Base-by-base conservation (phyloP, 768 basidiomycete species). In the Tephrocybe sp. region DNA sequence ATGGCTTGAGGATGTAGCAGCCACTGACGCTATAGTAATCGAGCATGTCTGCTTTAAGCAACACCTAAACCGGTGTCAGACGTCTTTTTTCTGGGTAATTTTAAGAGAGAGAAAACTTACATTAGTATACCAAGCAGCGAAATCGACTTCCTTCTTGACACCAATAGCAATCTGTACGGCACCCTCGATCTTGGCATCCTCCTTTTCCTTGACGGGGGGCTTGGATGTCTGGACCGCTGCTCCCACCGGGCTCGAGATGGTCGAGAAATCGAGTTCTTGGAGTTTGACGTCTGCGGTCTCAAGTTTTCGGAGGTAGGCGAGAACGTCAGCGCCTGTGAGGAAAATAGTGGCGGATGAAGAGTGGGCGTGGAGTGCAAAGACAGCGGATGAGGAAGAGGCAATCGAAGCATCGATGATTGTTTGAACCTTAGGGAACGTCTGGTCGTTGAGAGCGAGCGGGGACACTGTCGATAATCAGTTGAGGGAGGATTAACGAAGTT, bases 11-110 rank as follows among this genome's bases (percentile, higher is more conserved):
- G 67, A 98, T 97, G 71, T 99, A 99, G 65, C 97, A 99, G 13
- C 97, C 97, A 54, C 92, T 94, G 67, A 99, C 93, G 68, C 84
- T 95, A 75, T 99, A 98, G 71, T 98, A 99, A 62, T 99, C 97
- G 47, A 99, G 71, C 97, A 99, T 99, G 58, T 99, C 95, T 4
- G 94, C 89, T 75, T 98, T 98, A 70, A 98, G 74, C 55, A 99
- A 75, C n/a, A 97, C 94, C 93, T 96, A 51, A 16, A 61, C 53
- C 36, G 20, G 12, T 13, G 39, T 57, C 58, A 39, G 52, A 51
- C 45, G 60, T 19, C 51, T 23, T 23, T n/a, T 10, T 16, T 42
- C 33, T 40, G 30, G 49, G 38, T 23, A n/a, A 30, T 9, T 22
- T 20, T 3, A 52, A 36, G 22, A n/a, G n/a, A n/a, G n/a, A n/a